phyloP scores from a whole-genome alignment of 805 yeast species.

The Ogataea trehalophila region DNA sequence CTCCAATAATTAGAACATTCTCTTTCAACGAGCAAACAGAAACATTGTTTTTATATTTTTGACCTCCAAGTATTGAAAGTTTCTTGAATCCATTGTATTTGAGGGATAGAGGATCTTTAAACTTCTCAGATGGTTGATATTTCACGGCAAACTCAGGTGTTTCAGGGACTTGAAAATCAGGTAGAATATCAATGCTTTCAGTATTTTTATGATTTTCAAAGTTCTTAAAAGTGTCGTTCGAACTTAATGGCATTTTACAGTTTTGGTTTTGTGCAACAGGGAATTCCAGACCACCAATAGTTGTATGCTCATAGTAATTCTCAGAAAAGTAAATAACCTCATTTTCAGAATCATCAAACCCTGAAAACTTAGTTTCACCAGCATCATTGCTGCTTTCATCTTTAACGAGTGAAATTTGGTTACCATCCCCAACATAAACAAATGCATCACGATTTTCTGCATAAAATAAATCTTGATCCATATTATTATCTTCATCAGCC shows the following conservation, averaged over 20 bases:
- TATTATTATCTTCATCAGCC: constrained; percentile 7
- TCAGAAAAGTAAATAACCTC: constrained; percentile 13
- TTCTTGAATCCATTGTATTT: constrained; percentile 13
- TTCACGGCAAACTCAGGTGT: constrained; percentile 20
- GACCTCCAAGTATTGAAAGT: constrained; percentile 23
- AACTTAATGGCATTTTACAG: constrained; percentile 23
- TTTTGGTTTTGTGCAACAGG: constrained; percentile 1
- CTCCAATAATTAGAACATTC: constrained; percentile 26
- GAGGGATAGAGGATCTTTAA: constrained; percentile 28
- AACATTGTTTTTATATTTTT: constrained; percentile 40
- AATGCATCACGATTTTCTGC: constrained; percentile 14
- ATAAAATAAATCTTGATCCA: constrained; percentile 16
- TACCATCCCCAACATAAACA: constrained; percentile 10
- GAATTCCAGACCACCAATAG: constrained; percentile 11
- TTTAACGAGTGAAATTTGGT: not conserved
- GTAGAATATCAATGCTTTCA: constrained; percentile 11
- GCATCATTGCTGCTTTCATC: constrained; percentile 1
- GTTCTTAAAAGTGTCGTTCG: constrained; percentile 28
- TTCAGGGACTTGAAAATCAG: constrained; percentile 15
- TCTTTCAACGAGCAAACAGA: constrained; percentile 20
- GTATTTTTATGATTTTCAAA: constrained; percentile 29
- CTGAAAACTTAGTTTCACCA: not conserved
- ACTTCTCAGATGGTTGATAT: constrained; percentile 34
- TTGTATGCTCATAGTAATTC: constrained; percentile 11
- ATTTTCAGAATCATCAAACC: constrained; percentile 5